Conservation (phyloP, 148 eudicot genomes). For the Pharnaceum exiguum region DNA sequence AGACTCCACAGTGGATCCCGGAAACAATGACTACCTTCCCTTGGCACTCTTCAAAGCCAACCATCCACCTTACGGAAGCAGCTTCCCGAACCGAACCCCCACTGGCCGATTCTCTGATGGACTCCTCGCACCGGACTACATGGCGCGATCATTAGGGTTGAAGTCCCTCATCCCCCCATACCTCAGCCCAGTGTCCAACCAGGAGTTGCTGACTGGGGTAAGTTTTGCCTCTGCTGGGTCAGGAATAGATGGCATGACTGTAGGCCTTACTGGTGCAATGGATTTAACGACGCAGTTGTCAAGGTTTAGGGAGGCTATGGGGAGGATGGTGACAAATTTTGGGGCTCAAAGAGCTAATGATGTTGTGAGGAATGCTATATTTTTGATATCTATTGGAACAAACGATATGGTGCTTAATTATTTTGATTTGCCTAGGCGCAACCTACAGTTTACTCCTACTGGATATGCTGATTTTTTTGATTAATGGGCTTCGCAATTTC, state of each 20-base stretch:
- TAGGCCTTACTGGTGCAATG: slow-evolving; percentile 9
- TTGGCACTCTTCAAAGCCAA: slow-evolving; percentile 17
- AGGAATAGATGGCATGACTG: slow-evolving; percentile 36
- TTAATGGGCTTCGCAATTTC: slow-evolving; percentile 5
- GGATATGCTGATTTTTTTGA: slow-evolving; percentile 20
- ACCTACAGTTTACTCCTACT: background rate
- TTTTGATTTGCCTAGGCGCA: slow-evolving; percentile 16
- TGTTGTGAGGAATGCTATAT: slow-evolving; percentile 18
- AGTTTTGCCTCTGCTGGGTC: slow-evolving; percentile 47
- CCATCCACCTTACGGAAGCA: slow-evolving; percentile 29
- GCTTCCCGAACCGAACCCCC: slow-evolving; percentile 24
- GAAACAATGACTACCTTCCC: slow-evolving; percentile 31
- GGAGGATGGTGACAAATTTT: slow-evolving; percentile 8
- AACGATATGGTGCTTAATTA: slow-evolving; percentile 28
- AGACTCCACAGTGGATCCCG: slow-evolving; percentile 42
- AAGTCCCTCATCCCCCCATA: slow-evolving; percentile 17
- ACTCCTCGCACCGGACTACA: slow-evolving; percentile 25
- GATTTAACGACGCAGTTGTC: slow-evolving; percentile 1
- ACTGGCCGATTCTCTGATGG: slow-evolving; percentile 45
- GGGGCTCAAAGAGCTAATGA: slow-evolving; percentile 2
- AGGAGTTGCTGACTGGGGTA: slow-evolving; percentile 36
- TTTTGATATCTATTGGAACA: slow-evolving; percentile 22
- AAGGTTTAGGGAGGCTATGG: slow-evolving; percentile 10
- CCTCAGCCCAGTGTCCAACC: slow-evolving; percentile 14
- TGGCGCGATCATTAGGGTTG: slow-evolving; percentile 16